These are phyloP conservation scores for Phellopilus nigrolimitatus DNA, from an alignment of 1,284 basidiomycete genomes.

Conservation along the genomic window DNA sequence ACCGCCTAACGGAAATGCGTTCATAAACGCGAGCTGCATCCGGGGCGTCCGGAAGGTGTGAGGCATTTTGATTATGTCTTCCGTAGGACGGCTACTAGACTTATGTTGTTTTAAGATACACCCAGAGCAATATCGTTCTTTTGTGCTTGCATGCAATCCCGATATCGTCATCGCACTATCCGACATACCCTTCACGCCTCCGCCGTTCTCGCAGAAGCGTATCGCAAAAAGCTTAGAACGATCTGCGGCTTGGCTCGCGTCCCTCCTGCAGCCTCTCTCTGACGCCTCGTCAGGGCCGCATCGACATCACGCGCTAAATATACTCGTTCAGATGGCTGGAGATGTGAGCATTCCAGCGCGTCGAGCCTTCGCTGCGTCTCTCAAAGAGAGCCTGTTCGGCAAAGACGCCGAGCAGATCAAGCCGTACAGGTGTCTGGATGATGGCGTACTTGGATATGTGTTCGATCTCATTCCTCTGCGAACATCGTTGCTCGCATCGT, in stretches of 20 bases:
- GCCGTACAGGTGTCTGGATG: constrained; percentile 50
- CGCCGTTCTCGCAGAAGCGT: constrained; percentile 68
- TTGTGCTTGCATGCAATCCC: constrained; percentile 49
- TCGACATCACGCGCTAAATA: constrained; percentile 27
- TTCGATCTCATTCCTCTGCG: constrained; percentile 63
- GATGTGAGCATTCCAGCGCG: constrained; percentile 52
- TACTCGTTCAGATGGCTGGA: constrained; percentile 69
- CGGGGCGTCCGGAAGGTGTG: constrained; percentile 68
- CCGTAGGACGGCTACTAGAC: background rate
- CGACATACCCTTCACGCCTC: constrained; percentile 61
- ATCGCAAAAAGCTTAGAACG: constrained; percentile 69
- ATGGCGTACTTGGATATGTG: constrained; percentile 61
- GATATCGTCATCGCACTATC: constrained; percentile 68
- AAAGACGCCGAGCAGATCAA: constrained; percentile 49
- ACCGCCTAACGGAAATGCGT: constrained; percentile 60
- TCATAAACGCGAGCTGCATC: constrained; percentile 52
- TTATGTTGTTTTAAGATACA: constrained; percentile 44
- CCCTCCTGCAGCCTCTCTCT: constrained; percentile 3
- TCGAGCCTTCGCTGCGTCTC: constrained; percentile 52
- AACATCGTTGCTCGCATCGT: constrained; percentile 27
- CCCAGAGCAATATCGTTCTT: constrained; percentile 47
- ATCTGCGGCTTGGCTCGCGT: constrained; percentile 24
- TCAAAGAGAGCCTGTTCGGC: constrained; percentile 52
- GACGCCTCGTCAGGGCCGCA: background rate
- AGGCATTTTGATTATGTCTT: constrained; percentile 12